Evolutionary conservation across 495 filamentous ascomycete species (phyloP), one percentile per base, ranked within the genome.

Genomic region (Penicillium mononematosum): DNA sequence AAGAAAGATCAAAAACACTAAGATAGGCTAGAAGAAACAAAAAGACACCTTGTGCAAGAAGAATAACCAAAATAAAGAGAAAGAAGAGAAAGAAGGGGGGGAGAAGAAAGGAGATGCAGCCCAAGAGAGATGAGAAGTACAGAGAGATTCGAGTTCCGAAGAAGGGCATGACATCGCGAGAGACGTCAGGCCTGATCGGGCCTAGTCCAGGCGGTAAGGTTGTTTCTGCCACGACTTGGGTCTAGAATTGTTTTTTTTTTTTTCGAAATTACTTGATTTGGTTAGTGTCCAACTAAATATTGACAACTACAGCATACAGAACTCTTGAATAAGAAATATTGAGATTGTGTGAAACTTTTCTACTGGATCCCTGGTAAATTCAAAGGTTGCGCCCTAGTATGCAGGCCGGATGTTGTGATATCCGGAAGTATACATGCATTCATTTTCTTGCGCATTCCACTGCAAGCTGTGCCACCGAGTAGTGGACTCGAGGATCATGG

Each of bases 181-280:
- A 68, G 60, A 68, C 61, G 63, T 69, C 66, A 69, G 56, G 55
- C 68, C 68, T 44, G 43, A 64, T 61, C 60, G 45, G 68, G 68
- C 50, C 50, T 71, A 71, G 68, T 48, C 19, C 42, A 50, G 58
- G 63, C 62, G 65, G 66, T 62, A 56, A 56, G 36, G 31, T 1
- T 16, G 9, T 32, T 69, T 69, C 57, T 69, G 64, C 64, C 64
- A 46, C 4, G n/a, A 22, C 27, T 45, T n/a, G 45, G 46, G 54
- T 14, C 54, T 48, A 56, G 54, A 56, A 44, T 56, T 46, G 19
- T 38, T 45, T 16, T 38, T 38, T 45, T 16, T 38, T 38, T 46
- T 7, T 36, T 36, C 34, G 11, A 36, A 36, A 4, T 36, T 54
- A 45, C 52, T 25, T 29, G 41, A 47, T 47, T 34, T 27, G 34